These are phyloP conservation scores for Ustilago loliicola DNA, from an alignment of 1,284 basidiomycete species.

Conservation along the genomic window DNA sequence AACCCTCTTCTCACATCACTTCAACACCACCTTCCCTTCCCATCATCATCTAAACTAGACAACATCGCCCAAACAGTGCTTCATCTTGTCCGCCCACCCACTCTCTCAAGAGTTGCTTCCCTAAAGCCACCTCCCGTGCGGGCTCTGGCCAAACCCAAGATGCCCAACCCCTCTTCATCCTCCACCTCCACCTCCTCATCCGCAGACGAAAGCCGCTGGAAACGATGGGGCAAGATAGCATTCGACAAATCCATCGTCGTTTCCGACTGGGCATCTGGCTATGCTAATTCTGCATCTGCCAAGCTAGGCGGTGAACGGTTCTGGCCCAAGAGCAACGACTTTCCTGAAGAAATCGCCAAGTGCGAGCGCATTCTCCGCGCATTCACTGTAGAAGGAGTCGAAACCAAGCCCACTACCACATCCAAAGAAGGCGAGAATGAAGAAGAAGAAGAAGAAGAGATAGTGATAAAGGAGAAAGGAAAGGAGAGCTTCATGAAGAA, in stretches of 20 bases:
- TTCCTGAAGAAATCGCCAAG: conserved; percentile 73
- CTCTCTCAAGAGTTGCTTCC: not conserved
- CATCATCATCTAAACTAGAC: not conserved
- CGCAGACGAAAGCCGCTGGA: conserved; percentile 44
- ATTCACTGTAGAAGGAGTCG: conserved; percentile 63
- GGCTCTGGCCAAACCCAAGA: not conserved
- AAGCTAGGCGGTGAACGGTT: conserved; percentile 73
- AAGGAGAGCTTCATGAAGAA: conserved; percentile 67
- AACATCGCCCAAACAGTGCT: not conserved
- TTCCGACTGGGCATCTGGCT: conserved; percentile 66
- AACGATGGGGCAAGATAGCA: conserved; percentile 46
- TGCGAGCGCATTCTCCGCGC: conserved; percentile 73
- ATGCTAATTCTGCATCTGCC: conserved; percentile 63
- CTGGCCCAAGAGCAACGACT: conserved; percentile 74
- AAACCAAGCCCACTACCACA: conserved; percentile 35
- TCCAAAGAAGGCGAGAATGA: conserved; percentile 57
- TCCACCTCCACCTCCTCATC: conserved; percentile 6
- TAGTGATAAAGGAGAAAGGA: conserved; percentile 38
- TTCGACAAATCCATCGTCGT: conserved; percentile 62
- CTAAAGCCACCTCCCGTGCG: not conserved
- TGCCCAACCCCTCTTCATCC: conserved; percentile 15
- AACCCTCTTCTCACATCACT: not conserved
- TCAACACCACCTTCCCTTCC: not conserved
- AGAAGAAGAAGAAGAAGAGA: conserved; percentile 35
- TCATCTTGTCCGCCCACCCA: not conserved